Evolutionary conservation across 1,284 basidiomycete genomes (phyloP).

Genomic region (Rhodotorula sp.): DNA sequence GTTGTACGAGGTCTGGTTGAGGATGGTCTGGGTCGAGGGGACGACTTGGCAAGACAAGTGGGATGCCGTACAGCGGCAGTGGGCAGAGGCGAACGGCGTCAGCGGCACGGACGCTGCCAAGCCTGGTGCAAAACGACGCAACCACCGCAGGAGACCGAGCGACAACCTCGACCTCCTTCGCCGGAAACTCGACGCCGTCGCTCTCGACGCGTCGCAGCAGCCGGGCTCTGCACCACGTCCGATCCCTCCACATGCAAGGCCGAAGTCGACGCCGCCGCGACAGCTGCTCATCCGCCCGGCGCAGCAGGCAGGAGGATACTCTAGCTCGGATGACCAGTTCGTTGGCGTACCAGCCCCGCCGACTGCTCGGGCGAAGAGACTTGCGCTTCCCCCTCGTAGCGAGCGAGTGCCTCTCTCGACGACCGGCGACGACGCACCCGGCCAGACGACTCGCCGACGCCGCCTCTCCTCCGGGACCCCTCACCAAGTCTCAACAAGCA

Average conservation of each 20-base stretch:
- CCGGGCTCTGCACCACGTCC: not conserved
- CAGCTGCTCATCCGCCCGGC: slow-evolving; percentile 8
- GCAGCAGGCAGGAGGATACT: slow-evolving; percentile 4
- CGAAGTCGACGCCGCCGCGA: slow-evolving; percentile 8
- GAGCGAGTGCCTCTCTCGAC: too few species aligned
- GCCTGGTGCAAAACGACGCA: not conserved
- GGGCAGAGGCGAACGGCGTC: not conserved
- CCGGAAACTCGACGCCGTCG: slow-evolving; percentile 6
- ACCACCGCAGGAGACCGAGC: slow-evolving; percentile 7
- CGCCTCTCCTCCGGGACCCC: not conserved
- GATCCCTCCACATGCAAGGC: not conserved
- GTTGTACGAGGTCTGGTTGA: slow-evolving; percentile 17
- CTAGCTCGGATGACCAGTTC: slow-evolving; percentile 30
- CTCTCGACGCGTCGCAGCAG: not conserved
- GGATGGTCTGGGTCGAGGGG: slow-evolving; percentile 22
- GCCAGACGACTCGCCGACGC: not conserved
- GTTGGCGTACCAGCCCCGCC: slow-evolving; percentile 25
- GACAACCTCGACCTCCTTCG: slow-evolving; percentile 20
- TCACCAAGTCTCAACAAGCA: not conserved
- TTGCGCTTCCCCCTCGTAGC: not conserved
- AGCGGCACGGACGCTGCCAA: too few species aligned
- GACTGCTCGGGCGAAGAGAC: not conserved
- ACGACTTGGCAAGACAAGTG: slow-evolving; percentile 36
- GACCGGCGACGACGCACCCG: not conserved
- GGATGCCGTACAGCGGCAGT: slow-evolving; percentile 3